A percentile compares a stretch with the other conserved stretches of the same genome.
phyloP scores from a whole-genome alignment of 495 filamentous ascomycete genomes.

The Penicillium odoratum region DNA sequence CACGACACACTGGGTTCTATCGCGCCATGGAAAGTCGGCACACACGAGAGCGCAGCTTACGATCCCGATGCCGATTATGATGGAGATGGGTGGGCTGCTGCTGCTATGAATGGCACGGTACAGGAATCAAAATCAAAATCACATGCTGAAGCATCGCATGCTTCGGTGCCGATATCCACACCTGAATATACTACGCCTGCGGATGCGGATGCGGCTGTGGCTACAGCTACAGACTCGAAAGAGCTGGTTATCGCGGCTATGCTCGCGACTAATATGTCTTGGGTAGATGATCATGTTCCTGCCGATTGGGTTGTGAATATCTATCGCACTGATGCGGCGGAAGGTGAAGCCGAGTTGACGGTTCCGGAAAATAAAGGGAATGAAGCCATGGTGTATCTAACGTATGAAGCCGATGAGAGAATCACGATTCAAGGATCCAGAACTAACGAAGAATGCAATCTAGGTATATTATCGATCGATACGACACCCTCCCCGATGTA shows the following conservation, averaged over 20 bases:
- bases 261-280: slow-evolving; percentile 27
- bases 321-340: slow-evolving; percentile 50
- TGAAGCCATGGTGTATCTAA: slow-evolving; percentile 65
- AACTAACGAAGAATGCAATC: slow-evolving; percentile 3
- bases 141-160: background rate
- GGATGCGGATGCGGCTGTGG: background rate
- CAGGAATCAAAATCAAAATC: background rate
- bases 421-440: background rate
- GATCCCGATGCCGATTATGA: background rate
- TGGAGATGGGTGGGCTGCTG: background rate
- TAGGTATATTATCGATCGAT: slow-evolving; percentile 48
- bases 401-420: slow-evolving; percentile 26
- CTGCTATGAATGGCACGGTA: background rate
- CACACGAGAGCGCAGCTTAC: background rate
- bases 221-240: slow-evolving; percentile 2
- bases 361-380: slow-evolving; percentile 58
- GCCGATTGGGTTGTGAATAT: slow-evolving; percentile 43
- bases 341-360: slow-evolving; percentile 31
- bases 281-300: slow-evolving; percentile 32
- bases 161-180: background rate
- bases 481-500: slow-evolving; percentile 44
- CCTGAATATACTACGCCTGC: background rate
- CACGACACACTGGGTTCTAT: slow-evolving; percentile 11
- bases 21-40: slow-evolving; percentile 1
- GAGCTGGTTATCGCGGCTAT: slow-evolving; percentile 32